A percentile compares a stretch with the other conserved stretches of the same genome.
These are phyloP conservation scores for Hypoxylon sp. DNA, from an alignment of 2,329 filamentous ascomycete genomes.

Conservation along the genomic window DNA sequence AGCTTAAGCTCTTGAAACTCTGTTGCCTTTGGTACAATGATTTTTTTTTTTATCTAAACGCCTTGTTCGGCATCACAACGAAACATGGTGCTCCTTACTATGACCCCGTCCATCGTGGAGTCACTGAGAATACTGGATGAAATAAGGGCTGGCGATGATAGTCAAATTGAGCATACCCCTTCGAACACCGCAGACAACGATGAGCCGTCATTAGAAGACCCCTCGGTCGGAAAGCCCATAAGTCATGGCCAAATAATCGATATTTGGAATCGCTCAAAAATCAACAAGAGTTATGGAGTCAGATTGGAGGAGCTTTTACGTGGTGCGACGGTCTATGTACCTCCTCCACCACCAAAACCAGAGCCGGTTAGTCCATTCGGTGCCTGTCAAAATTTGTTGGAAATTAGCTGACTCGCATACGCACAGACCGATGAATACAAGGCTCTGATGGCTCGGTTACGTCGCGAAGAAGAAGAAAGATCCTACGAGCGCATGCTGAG, in stretches of 20 bases:
- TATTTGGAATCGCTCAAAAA: slow-evolving; percentile 66
- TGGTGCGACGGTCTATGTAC: slow-evolving; percentile 77
- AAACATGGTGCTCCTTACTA: slow-evolving; percentile 81
- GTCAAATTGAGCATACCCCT: slow-evolving; percentile 35
- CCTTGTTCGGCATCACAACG: slow-evolving; percentile 21
- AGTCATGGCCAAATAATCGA: slow-evolving; percentile 76
- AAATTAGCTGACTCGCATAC: slow-evolving; percentile 19
- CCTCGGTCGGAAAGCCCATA: slow-evolving; percentile 73
- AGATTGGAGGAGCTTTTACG: slow-evolving; percentile 77
- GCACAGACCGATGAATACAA: slow-evolving; percentile 82
- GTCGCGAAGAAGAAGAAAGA: slow-evolving; percentile 82
- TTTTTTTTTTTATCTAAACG: slow-evolving; percentile 25
- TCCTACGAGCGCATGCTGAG: slow-evolving; percentile 85
- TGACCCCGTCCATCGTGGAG: slow-evolving; percentile 76
- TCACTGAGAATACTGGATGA: slow-evolving; percentile 61
- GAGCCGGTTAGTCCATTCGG: slow-evolving; percentile 71
- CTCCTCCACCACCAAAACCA: slow-evolving; percentile 83
- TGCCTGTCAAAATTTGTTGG: slow-evolving; percentile 12
- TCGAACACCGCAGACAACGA: slow-evolving; percentile 27
- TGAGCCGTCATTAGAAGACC: slow-evolving; percentile 63
- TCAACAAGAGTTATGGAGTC: slow-evolving; percentile 50
- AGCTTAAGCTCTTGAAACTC: slow-evolving; percentile 3
- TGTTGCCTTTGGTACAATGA: slow-evolving; percentile 5
- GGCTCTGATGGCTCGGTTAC: slow-evolving; percentile 86
- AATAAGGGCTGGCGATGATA: slow-evolving; percentile 7